Evolutionary conservation across 495 filamentous ascomycete species (phyloP), one percentile per base, ranked within the genome.

Genomic region (Aspergillus haitiensis): DNA sequence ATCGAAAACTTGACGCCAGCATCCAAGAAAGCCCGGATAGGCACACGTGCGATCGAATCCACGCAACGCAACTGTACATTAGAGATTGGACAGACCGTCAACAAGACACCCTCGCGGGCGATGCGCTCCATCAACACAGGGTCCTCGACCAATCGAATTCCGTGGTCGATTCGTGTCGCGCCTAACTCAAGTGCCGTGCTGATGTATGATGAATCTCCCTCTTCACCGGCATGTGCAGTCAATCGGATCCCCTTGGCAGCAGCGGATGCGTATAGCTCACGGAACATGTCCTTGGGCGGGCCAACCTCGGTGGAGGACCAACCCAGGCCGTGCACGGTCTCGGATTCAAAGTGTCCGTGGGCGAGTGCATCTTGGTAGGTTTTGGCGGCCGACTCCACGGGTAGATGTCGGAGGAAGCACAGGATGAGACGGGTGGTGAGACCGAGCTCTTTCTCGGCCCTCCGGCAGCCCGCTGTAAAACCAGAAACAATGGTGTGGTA

Each of bases 181-280:
- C 76, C 73, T 47, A 89, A 75, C 55, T 85, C 83, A 34, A 92
- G 70, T 9, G 89, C 88, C 12, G 75, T 75, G n/a, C 70, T 66
- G 56, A 92, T 86, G 66, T 89, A 91, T 11, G 71, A 72, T 6
- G 85, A 73, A 32, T 89, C 86, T 6, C 88, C 88, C 71, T 92
- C 89, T 65, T 92, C 88, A 44, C 89, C 88, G 3, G 86, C 88
- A 70, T 92, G 88, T 15, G 87, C 85, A 0, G 88, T 92, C 10
- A 84, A 71, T 11, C 73, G 73, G 35, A 92, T 79, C 0, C 83
- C 82, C 35, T 60, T 67, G 27, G 62, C 63, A 27, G 66, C 62
- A 0, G 88, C 89, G 33, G 71, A 67, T 6, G 70, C 70, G 64
- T 86, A 92, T 15, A 89, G 65, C 45, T 79, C 76, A 31, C 78